Evolutionary conservation across 768 basidiomycete species (phyloP).

Genomic region (Lactarius sp.): DNA sequence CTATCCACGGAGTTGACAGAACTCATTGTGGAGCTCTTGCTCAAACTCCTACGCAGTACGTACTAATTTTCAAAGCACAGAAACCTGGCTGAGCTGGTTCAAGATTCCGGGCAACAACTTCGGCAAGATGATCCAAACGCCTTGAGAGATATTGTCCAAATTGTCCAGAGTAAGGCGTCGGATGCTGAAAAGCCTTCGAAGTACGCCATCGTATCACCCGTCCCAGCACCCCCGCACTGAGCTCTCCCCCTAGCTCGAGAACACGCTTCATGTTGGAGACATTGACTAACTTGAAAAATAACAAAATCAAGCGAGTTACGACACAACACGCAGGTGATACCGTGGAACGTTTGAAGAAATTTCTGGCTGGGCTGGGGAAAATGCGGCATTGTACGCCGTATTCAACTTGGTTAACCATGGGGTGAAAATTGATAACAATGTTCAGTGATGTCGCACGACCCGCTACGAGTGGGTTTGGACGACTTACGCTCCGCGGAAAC

Average conservation of each 20-base stretch:
- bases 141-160: slow-evolving; percentile 83
- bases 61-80: background rate
- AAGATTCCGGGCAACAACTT: slow-evolving; percentile 90
- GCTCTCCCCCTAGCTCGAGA: slow-evolving; percentile 57
- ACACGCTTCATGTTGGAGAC: slow-evolving; percentile 96
- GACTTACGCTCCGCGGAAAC: slow-evolving; percentile 81
- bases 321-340: slow-evolving; percentile 67
- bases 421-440: slow-evolving; percentile 1
- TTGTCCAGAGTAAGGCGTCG: slow-evolving; percentile 70
- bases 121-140: slow-evolving; percentile 89
- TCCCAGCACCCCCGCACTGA: background rate
- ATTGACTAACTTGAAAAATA: slow-evolving; percentile 86
- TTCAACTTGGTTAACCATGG: background rate
- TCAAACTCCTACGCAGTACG: slow-evolving; percentile 81
- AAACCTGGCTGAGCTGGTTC: background rate
- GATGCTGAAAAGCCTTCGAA: slow-evolving; percentile 47
- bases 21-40: slow-evolving; percentile 77
- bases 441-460: slow-evolving; percentile 76
- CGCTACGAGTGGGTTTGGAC: slow-evolving; percentile 77
- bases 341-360: slow-evolving; percentile 85
- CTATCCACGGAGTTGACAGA: slow-evolving; percentile 64
- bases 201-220: slow-evolving; percentile 34
- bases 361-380: slow-evolving; percentile 69
- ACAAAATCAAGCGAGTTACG: slow-evolving; percentile 65
- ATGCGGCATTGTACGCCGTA: slow-evolving; percentile 58